Evolutionary conservation across 106 monocot species (phyloP).

Genomic region (Hemerocallis citrina): DNA sequence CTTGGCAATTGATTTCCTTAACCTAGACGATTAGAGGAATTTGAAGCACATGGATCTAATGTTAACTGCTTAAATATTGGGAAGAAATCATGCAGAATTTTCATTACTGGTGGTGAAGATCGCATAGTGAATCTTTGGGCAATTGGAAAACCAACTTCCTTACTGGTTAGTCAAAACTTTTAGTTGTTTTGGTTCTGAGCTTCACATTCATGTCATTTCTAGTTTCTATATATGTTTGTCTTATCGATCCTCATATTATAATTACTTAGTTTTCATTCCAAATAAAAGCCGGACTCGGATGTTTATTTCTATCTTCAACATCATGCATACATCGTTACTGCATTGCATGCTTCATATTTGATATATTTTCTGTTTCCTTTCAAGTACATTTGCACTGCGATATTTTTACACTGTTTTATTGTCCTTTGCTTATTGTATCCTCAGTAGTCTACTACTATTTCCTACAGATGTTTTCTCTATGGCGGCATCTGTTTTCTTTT

Average conservation of each 20-base stretch:
- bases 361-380: neutral
- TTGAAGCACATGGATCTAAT: constrained; percentile 61
- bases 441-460: neutral
- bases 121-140: constrained; percentile 75
- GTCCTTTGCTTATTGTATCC: neutral
- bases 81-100: constrained; percentile 74
- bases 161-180: constrained; percentile 59
- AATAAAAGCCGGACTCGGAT: too few relatives aligned
- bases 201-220: neutral
- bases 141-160: constrained; percentile 47
- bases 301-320: too few relatives aligned
- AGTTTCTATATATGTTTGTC: neutral
- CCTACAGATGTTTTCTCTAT: neutral
- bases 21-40: constrained; percentile 50
- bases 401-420: neutral
- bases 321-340: too few relatives aligned
- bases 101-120: constrained; percentile 77
- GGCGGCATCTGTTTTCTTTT: neutral
- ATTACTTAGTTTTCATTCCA: too few relatives aligned
- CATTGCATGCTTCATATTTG: too few relatives aligned
- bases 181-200: neutral
- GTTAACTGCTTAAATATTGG: constrained; percentile 76
- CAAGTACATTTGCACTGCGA: neutral
- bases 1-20: constrained; percentile 19
- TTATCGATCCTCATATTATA: neutral